phyloP scores from a whole-genome alignment of 2,329 filamentous ascomycete species.

The Zopfia rhizophila region DNA sequence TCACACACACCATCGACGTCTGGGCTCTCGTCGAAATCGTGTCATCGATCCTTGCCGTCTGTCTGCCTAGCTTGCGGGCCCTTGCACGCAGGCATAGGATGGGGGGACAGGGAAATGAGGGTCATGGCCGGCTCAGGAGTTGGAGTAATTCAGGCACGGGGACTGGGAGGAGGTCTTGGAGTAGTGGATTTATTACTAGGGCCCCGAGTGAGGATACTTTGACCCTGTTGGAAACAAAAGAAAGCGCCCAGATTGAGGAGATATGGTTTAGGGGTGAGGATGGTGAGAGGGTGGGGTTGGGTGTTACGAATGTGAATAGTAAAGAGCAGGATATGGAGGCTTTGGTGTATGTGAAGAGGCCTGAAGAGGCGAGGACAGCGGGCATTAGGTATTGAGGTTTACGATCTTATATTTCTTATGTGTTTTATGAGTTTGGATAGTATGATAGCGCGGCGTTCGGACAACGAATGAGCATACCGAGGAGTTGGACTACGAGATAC shows the following conservation, averaged over 20 bases:
- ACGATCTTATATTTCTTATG: too few species aligned
- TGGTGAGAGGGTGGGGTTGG: not conserved
- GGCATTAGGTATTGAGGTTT: too few species aligned
- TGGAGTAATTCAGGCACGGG: not conserved
- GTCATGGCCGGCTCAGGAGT: conserved; percentile 8
- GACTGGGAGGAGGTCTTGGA: too few species aligned
- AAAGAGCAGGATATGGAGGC: not conserved
- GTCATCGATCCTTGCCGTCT: conserved; percentile 38
- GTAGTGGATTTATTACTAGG: too few species aligned
- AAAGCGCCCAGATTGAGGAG: not conserved
- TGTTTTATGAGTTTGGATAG: too few species aligned
- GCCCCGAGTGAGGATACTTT: not conserved
- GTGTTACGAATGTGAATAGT: too few species aligned
- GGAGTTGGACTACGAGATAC: too few species aligned
- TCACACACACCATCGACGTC: conserved; percentile 47
- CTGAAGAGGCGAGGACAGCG: conserved; percentile 4
- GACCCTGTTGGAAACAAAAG: not conserved
- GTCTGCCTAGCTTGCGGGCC: conserved; percentile 33
- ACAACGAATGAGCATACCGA: too few species aligned
- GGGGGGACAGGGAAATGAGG: conserved; percentile 3
- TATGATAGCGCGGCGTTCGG: too few species aligned
- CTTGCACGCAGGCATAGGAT: conserved; percentile 29
- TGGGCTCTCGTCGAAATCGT: conserved; percentile 47
- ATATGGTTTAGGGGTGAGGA: conserved; percentile 2
- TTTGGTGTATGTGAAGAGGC: conserved; percentile 4